Percentiles rank a stretch among this genome's conserved stretches.
Evolutionary conservation across 2,329 filamentous ascomycete species (phyloP).

Genomic region (Botrytis elliptica): DNA sequence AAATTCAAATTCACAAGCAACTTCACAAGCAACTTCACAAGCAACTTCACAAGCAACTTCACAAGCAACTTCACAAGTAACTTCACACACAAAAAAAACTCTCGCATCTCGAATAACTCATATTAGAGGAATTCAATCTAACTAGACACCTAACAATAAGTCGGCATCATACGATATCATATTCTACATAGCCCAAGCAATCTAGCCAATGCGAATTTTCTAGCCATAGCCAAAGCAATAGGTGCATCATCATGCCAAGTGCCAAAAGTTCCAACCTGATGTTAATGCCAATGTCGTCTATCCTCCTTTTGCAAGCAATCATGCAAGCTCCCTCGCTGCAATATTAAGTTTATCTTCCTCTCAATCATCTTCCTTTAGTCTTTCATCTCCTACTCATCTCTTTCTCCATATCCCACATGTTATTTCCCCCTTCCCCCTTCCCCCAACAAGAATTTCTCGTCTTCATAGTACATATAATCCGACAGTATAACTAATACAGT

Average conservation of each 20-base stretch:
- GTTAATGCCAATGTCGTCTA: background rate
- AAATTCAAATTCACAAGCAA: background rate
- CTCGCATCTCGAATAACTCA: background rate
- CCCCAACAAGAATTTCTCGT: background rate
- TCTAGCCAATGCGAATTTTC: background rate
- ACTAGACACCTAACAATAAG: background rate
- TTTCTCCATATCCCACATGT: background rate
- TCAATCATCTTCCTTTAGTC: background rate
- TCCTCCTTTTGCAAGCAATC: background rate
- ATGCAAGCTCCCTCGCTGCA: background rate
- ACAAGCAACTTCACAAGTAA: too few relatives aligned
- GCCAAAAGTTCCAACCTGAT: background rate
- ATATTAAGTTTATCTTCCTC: background rate
- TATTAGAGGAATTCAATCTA: background rate
- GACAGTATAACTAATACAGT: background rate
- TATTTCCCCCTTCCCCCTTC: background rate
- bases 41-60: too few relatives aligned
- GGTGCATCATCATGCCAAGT: background rate
- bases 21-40: too few relatives aligned
- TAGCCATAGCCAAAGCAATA: slow-evolving; percentile 14
- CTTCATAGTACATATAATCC: background rate
- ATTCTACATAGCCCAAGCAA: background rate
- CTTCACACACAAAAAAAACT: background rate
- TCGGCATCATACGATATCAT: background rate
- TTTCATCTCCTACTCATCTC: too few relatives aligned